A percentile compares a stretch with the other conserved stretches of the same genome.
These are phyloP conservation scores for Flaveria bidentis DNA, from an alignment of 129 eudicot genomes.

Conservation along the genomic window DNA sequence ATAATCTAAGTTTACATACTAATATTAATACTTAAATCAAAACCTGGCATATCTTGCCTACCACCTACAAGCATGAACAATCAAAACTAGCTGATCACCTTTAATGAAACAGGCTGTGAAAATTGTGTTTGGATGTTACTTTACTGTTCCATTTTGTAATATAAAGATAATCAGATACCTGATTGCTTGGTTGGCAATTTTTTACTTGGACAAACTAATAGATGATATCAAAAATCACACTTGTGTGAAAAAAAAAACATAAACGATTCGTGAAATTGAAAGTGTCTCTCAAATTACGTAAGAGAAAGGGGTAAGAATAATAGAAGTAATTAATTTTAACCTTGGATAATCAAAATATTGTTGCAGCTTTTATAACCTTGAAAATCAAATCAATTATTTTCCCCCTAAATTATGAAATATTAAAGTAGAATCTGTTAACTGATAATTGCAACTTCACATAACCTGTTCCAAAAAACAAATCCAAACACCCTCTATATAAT, in stretches of 20 bases:
- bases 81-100: no score
- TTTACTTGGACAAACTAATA: background rate
- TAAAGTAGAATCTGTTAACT: background rate
- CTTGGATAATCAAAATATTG: background rate
- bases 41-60: background rate
- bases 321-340: background rate
- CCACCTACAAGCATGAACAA: background rate
- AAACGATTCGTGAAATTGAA: background rate
- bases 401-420: background rate
- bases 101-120: no score
- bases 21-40: background rate
- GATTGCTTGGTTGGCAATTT: background rate
- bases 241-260: background rate
- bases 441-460: background rate
- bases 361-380: background rate
- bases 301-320: background rate
- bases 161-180: background rate
- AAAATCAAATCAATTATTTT: background rate
- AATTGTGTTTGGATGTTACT: no score
- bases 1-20: background rate
- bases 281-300: background rate
- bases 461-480: background rate
- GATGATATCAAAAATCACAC: background rate
- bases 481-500: background rate
- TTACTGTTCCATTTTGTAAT: no score